These are phyloP conservation scores for Antrodiella citrinella DNA, from an alignment of 768 basidiomycete species.

Conservation along the genomic window DNA sequence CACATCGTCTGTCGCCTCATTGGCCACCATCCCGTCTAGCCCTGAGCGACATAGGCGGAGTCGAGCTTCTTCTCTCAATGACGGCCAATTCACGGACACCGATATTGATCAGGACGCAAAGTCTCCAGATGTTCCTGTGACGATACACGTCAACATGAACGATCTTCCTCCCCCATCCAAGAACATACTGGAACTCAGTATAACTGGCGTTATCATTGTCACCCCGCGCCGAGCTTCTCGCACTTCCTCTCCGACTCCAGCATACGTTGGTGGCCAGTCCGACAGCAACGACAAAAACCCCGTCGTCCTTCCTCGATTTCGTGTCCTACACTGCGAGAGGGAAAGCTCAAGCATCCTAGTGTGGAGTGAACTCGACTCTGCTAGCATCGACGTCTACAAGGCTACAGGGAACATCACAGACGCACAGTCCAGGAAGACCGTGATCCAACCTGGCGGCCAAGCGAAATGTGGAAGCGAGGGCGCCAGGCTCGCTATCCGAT, in stretches of 20 bases:
- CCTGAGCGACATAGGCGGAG: slow-evolving; percentile 24
- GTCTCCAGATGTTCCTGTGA: slow-evolving; percentile 56
- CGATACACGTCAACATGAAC: slow-evolving; percentile 74
- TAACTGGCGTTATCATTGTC: slow-evolving; percentile 59
- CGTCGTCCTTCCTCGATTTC: slow-evolving; percentile 61
- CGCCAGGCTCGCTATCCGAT: slow-evolving; percentile 47
- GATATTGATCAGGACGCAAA: slow-evolving; percentile 12
- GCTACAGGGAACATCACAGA: slow-evolving; percentile 49
- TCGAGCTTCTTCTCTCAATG: slow-evolving; percentile 29
- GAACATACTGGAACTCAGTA: slow-evolving; percentile 56
- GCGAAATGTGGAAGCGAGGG: slow-evolving; percentile 58
- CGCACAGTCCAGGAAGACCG: slow-evolving; percentile 55
- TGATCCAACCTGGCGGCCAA: slow-evolving; percentile 50
- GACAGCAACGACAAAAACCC: slow-evolving; percentile 32
- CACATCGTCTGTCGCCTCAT: slow-evolving; percentile 31
- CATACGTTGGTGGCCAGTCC: too few species aligned
- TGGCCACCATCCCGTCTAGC: slow-evolving; percentile 28
- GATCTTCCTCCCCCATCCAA: slow-evolving; percentile 60
- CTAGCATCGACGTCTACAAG: slow-evolving; percentile 55
- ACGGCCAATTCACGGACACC: slow-evolving; percentile 15
- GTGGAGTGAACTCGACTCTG: slow-evolving; percentile 47
- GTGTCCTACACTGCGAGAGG: slow-evolving; percentile 56
- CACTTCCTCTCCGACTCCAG: too few species aligned
- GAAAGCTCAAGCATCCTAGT: slow-evolving; percentile 53
- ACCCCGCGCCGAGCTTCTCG: slow-evolving; percentile 25